These are phyloP conservation scores for Penicillium argentinense DNA, from an alignment of 495 filamentous ascomycete species.

Conservation along the genomic window DNA sequence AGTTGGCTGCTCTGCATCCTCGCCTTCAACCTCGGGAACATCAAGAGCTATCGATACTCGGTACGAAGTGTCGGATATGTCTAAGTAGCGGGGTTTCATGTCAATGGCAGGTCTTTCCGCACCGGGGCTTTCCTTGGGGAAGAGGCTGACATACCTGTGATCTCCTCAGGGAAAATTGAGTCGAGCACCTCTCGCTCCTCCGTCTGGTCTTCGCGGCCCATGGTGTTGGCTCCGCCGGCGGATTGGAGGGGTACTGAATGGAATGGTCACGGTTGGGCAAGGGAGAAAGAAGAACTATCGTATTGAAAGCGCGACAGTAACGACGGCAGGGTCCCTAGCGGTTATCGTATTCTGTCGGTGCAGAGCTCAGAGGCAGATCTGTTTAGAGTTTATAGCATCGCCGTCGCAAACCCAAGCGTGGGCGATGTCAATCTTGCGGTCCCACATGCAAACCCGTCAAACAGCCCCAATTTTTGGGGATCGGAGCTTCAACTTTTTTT, in stretches of 20 bases:
- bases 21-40: constrained; percentile 58
- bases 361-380: background rate
- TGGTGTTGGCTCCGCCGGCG: constrained; percentile 47
- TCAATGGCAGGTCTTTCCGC: background rate
- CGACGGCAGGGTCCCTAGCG: too few relatives aligned
- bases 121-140: background rate
- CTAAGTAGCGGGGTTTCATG: constrained; percentile 40
- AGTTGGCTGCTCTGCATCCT: constrained; percentile 47
- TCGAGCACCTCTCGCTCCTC: constrained; percentile 97
- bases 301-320: background rate
- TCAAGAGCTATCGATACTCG: constrained; percentile 82
- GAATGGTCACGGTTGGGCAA: constrained; percentile 2
- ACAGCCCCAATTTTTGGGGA: constrained; percentile 41
- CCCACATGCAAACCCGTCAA: constrained; percentile 52
- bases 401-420: constrained; percentile 9
- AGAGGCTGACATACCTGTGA: constrained; percentile 62
- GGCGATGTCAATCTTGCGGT: constrained; percentile 28
- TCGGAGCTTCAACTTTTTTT: constrained; percentile 31
- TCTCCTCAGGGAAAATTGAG: constrained; percentile 98
- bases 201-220: constrained; percentile 91
- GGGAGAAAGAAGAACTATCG: background rate
- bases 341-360: too few relatives aligned
- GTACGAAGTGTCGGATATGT: constrained; percentile 83
- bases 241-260: constrained; percentile 34
- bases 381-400: constrained; percentile 13